Evolutionary conservation across 176 grass and related monocot species (phyloP).

Genomic region (Aegilops sharonensis): DNA sequence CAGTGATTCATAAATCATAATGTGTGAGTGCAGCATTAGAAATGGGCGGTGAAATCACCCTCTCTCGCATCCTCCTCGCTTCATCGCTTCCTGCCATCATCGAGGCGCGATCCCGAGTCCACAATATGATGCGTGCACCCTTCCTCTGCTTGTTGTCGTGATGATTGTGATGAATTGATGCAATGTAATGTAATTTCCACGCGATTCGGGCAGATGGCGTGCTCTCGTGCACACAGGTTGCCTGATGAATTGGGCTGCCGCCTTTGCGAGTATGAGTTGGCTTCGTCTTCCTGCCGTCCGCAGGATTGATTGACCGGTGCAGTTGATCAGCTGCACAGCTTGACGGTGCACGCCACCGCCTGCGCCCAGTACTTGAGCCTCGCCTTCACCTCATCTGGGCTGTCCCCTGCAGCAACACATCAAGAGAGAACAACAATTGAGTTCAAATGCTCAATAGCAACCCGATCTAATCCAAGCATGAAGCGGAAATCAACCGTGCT

Average conservation of each 20-base stretch:
- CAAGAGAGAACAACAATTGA: background rate
- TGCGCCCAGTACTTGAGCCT: slow-evolving; percentile 58
- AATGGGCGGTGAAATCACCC: background rate
- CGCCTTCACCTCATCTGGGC: slow-evolving; percentile 48
- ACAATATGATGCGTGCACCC: background rate
- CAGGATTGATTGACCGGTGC: background rate
- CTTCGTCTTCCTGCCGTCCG: slow-evolving; percentile 8
- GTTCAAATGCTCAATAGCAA: background rate
- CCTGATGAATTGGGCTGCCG: background rate
- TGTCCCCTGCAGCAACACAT: slow-evolving; percentile 28
- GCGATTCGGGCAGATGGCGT: background rate
- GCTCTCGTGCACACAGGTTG: background rate
- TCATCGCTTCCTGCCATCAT: background rate
- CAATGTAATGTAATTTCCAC: background rate
- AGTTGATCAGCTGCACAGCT: slow-evolving; percentile 31
- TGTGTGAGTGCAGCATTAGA: background rate
- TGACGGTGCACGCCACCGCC: slow-evolving; percentile 50
- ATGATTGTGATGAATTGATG: no score
- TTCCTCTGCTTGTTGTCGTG: background rate
- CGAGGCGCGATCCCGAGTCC: background rate
- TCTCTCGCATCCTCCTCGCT: background rate
- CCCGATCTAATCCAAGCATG: background rate
- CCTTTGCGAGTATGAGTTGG: background rate
- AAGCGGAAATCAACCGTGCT: background rate
- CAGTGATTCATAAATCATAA: background rate